phyloP scores from a whole-genome alignment of 2,329 filamentous ascomycete genomes.

The Pseudogymnoascus sp. region DNA sequence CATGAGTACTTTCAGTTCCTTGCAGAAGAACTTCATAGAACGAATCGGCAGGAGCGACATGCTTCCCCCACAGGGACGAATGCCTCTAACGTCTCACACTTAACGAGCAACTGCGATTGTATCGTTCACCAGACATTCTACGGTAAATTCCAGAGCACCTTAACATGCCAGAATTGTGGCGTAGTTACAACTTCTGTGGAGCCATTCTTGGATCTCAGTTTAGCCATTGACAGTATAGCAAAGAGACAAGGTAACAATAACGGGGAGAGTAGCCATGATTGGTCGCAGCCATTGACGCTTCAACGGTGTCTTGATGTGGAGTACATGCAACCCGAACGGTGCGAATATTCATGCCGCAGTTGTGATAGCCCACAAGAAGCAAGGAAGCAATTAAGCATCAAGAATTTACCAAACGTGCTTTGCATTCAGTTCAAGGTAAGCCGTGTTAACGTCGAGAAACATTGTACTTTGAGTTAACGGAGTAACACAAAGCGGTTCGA shows the following conservation, averaged over 20 bases:
- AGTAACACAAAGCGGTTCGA: conserved; percentile 54
- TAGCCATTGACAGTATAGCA: conserved; percentile 70
- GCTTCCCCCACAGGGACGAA: conserved; percentile 38
- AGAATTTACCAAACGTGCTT: conserved; percentile 77
- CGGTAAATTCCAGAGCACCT: conserved; percentile 82
- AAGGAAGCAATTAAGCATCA: conserved; percentile 76
- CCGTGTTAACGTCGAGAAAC: conserved; percentile 1
- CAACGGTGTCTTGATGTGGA: conserved; percentile 74
- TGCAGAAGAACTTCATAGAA: conserved; percentile 80
- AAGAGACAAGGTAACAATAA: conserved; percentile 23
- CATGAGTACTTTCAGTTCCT: conserved; percentile 97
- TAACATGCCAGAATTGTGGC: conserved; percentile 81
- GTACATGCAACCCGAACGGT: conserved; percentile 81
- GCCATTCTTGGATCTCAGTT: conserved; percentile 82
- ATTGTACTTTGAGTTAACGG: background rate
- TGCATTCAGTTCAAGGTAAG: conserved; percentile 86
- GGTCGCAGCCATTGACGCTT: conserved; percentile 45
- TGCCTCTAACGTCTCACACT: conserved; percentile 10
- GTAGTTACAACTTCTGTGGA: conserved; percentile 78
- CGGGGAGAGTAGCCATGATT: conserved; percentile 39
- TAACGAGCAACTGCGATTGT: conserved; percentile 58
- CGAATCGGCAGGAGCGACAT: conserved; percentile 61
- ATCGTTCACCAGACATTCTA: conserved; percentile 94
- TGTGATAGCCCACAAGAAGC: conserved; percentile 74
- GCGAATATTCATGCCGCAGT: conserved; percentile 78